Base-by-base conservation (phyloP, 1,139 yeast genomes). In the Yamadazyma taylorii region DNA sequence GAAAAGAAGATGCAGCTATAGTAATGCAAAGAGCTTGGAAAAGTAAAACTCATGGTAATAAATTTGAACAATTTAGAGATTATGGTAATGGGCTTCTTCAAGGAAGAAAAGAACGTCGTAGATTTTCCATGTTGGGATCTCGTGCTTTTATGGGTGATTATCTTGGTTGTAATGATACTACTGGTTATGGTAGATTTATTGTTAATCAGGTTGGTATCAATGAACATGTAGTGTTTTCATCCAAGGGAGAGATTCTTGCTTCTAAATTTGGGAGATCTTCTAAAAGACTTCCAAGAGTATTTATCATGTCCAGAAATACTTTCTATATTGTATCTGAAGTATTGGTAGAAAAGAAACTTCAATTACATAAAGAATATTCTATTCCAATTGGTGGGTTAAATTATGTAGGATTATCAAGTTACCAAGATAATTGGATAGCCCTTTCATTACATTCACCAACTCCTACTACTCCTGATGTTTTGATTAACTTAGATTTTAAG, bases 141-240 rank as follows among this genome's bases (percentile, higher is more conserved):
- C 78, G 99, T 51, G 83, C 94, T n/a, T 94, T 78, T 51, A 76
- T 85, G 81, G 98, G 98, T 9, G 99, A 94, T 60, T 94, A 94
- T 53, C 68, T 94, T 46, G 89, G 81, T 11, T 86, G 96, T 55
- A 87, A 88, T 60, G 86, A 83, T 48, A 61, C 74, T 23, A 70
- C 79, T 29, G 85, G 92, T 0, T 71, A 69, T 43, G 96, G 96
- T 31, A 76, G 80, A 11, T 89, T 83, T 54, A 53, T 85, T 35
- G 69, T 75, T 43, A 75, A 74, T 39, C 81, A 85, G 40, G 78
- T 80, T 12, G 90, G 92, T 3, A 76, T 92, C 29, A 69, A 66
- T 17, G 96, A 86, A 17, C 66, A 57, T 23, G 84, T 88, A n/a
- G 57, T 81, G 1, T 94, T 92, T 53, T 89, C 97, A 1, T 67